Evolutionary conservation across 768 basidiomycete genomes (phyloP).

Genomic region (Lactifluus rugatus): DNA sequence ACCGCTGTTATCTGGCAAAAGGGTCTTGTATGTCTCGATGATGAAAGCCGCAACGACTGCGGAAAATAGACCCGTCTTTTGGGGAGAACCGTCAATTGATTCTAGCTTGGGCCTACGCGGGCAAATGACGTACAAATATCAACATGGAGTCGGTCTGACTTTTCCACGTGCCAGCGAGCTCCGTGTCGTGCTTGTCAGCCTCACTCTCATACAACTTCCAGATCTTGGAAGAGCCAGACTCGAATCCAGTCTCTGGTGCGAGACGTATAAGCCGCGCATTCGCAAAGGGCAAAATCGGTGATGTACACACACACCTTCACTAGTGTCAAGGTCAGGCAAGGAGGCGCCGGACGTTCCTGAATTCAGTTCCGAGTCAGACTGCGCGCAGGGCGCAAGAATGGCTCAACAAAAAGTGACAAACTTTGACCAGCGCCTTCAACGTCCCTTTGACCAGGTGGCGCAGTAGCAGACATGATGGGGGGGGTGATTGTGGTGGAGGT

Average conservation of each 20-base stretch:
- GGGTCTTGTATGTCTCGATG: constrained; percentile 16
- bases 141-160: constrained; percentile 17
- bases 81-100: background rate
- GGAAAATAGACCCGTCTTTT: constrained; percentile 15
- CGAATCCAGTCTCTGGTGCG: background rate
- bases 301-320: background rate
- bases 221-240: background rate
- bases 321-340: background rate
- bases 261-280: no score
- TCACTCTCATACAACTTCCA: constrained; percentile 10
- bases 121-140: constrained; percentile 7
- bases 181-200: constrained; percentile 12
- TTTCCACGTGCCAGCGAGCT: constrained; percentile 10
- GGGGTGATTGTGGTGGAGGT: background rate
- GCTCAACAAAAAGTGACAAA: background rate
- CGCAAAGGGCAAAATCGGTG: background rate
- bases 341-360: background rate
- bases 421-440: background rate
- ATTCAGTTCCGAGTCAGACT: background rate
- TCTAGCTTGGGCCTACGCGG: background rate
- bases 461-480: background rate
- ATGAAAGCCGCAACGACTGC: constrained; percentile 17
- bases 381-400: background rate
- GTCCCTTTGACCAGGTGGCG: background rate
- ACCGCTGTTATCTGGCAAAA: constrained; percentile 8